phyloP scores from a whole-genome alignment of 192 early-diverging fungal genomes.

The Dissophora globulifera region DNA sequence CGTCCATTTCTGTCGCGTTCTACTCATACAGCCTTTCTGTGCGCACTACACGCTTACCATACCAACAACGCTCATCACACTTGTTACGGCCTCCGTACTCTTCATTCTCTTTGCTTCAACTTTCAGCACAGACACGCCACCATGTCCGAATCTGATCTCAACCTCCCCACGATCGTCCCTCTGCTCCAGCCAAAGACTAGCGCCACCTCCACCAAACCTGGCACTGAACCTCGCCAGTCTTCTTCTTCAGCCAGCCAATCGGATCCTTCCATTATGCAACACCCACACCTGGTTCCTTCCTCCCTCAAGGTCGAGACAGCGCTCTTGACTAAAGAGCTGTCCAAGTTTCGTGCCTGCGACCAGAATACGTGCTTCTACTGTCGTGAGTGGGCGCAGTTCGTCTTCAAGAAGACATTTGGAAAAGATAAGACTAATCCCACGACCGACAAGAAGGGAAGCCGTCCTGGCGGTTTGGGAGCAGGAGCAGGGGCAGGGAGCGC shows the following conservation, averaged over 20 bases:
- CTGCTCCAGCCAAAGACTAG: constrained; percentile 39
- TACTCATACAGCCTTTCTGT: no score
- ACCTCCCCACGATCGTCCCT: constrained; percentile 46
- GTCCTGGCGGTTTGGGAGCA: constrained; percentile 37
- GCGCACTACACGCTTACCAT: neutral
- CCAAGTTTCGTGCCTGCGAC: constrained; percentile 77
- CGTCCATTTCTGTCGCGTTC: no score
- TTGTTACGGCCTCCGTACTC: neutral
- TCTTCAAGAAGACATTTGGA: constrained; percentile 74
- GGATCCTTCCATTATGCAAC: constrained; percentile 31
- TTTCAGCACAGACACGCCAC: constrained; percentile 11
- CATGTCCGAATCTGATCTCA: constrained; percentile 54
- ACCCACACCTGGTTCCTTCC: constrained; percentile 53
- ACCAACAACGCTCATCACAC: neutral
- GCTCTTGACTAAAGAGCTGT: constrained; percentile 73
- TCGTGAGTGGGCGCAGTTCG: constrained; percentile 82
- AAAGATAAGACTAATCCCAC: constrained; percentile 28
- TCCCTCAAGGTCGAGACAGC: constrained; percentile 72
- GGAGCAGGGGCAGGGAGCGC: neutral
- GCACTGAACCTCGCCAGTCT: constrained; percentile 14
- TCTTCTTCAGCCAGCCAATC: constrained; percentile 14
- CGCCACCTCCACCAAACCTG: constrained; percentile 1
- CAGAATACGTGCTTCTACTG: constrained; percentile 78
- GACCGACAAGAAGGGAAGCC: constrained; percentile 39
- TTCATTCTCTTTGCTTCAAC: neutral